A percentile compares a stretch with the other conserved stretches of the same genome.
Conservation (phyloP, 768 basidiomycete species). For the Podaxis sp. region DNA sequence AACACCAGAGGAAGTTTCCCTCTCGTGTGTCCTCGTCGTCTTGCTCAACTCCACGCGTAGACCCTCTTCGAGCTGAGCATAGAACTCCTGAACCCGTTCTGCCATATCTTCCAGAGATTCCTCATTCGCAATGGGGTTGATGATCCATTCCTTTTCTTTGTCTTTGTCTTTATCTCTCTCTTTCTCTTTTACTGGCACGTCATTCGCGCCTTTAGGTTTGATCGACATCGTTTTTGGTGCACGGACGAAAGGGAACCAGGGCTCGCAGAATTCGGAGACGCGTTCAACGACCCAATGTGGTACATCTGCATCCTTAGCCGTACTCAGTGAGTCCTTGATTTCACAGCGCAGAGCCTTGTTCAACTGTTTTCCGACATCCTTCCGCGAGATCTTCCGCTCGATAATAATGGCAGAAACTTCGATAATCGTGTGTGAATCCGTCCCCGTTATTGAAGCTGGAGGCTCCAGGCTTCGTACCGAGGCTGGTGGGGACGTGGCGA, state of each 20-base stretch:
- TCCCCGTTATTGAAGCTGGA: constrained; percentile 26
- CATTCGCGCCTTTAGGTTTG: constrained; percentile 16
- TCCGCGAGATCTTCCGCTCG: constrained; percentile 47
- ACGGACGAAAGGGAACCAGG: constrained; percentile 57
- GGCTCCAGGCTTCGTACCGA: constrained; percentile 32
- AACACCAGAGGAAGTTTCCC: neutral
- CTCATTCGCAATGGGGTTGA: constrained; percentile 38
- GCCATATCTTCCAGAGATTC: constrained; percentile 53
- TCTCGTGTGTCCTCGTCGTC: constrained; percentile 17
- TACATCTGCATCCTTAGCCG: constrained; percentile 16
- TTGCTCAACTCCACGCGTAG: constrained; percentile 31
- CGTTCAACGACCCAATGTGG: constrained; percentile 60
- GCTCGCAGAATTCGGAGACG: constrained; percentile 52
- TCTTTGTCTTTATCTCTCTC: constrained; percentile 19
- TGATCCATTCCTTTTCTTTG: constrained; percentile 34
- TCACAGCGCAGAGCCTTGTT: constrained; percentile 55
- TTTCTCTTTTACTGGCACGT: constrained; percentile 11
- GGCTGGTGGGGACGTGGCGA: constrained; percentile 29
- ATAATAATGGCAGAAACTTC: constrained; percentile 67
- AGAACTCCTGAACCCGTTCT: constrained; percentile 71
- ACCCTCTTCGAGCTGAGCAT: constrained; percentile 64
- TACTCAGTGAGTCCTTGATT: constrained; percentile 45
- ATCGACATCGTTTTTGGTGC: constrained; percentile 5
- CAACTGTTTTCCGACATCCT: constrained; percentile 55
- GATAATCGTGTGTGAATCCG: constrained; percentile 24